These are phyloP conservation scores for Selaginella tamariscina DNA, from an alignment of 75 land plant genomes.

Conservation along the genomic window DNA sequence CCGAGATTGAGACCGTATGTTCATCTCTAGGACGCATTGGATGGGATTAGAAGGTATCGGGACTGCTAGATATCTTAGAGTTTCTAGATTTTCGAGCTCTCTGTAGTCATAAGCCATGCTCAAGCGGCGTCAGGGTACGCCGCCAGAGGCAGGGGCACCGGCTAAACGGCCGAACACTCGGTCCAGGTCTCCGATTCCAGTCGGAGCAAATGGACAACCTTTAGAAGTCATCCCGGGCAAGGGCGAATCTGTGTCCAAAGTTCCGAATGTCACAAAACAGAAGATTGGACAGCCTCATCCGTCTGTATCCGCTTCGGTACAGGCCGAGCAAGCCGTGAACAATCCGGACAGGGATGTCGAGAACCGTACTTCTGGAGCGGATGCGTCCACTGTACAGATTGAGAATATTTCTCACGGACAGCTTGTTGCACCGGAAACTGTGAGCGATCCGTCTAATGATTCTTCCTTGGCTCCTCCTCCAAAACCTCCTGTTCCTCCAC, in stretches of 20 bases:
- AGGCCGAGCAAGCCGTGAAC: conserved; percentile 19
- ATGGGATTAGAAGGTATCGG: no score
- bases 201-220: conserved; percentile 14
- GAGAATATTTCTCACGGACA: conserved; percentile 94
- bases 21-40: no score
- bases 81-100: no score
- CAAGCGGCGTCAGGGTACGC: conserved; percentile 3
- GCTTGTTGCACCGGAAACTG: conserved; percentile 4
- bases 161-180: conserved; percentile 5
- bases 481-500: background rate
- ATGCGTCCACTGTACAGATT: conserved; percentile 16
- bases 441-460: background rate
- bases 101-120: no score
- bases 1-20: no score
- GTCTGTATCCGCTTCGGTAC: conserved; percentile 18
- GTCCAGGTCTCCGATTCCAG: conserved; percentile 13
- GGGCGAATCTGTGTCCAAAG: conserved; percentile 17
- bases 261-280: conserved; percentile 20
- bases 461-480: background rate
- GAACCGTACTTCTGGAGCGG: conserved; percentile 12
- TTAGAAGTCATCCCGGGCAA: conserved; percentile 24
- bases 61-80: no score
- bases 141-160: background rate
- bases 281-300: conserved; percentile 22
- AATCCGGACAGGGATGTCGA: conserved; percentile 6